Evolutionary conservation across 345 rosid genomes (phyloP).

Genomic region (Eucalyptus sideroxylon): DNA sequence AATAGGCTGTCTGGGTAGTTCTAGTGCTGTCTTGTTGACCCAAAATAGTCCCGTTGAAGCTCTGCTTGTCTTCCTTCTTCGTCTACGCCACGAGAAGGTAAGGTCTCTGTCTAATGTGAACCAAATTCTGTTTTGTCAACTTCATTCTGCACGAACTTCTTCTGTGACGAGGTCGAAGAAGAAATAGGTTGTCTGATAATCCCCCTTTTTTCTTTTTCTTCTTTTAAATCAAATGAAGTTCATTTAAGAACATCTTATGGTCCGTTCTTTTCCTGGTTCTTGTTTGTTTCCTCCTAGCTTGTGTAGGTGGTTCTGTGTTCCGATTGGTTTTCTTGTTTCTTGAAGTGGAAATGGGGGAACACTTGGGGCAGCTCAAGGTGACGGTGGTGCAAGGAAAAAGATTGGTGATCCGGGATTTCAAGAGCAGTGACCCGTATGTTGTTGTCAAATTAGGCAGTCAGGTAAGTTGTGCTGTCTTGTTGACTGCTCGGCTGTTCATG

Average conservation of each 20-base stretch:
- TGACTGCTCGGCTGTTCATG: not conserved
- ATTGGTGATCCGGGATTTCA: constrained; percentile 86
- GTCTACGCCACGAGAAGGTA: not conserved
- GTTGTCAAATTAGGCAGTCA: constrained; percentile 79
- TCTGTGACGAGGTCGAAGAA: not conserved
- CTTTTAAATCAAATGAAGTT: not conserved
- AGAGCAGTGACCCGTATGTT: constrained; percentile 95
- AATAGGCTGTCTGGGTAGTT: not conserved
- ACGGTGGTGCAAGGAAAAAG: constrained; percentile 69
- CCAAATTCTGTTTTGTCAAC: not conserved
- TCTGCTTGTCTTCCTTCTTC: not conserved
- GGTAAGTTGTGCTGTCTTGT: constrained; percentile 14
- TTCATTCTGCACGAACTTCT: not conserved
- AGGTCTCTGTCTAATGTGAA: not conserved
- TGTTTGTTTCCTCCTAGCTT: not conserved
- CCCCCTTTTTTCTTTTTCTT: not conserved
- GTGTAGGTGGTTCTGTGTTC: not conserved
- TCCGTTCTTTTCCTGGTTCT: not conserved
- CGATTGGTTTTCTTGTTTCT: not conserved
- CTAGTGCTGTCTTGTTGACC: not conserved
- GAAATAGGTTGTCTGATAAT: not conserved
- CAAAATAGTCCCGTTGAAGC: not conserved
- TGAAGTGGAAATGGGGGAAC: constrained; percentile 41
- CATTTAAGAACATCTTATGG: not conserved
- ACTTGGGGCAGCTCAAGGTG: constrained; percentile 59